Evolutionary conservation across 2,329 filamentous ascomycete genomes (phyloP), one percentile per base, ranked within the genome.

Genomic region (Colletotrichum scovillei): DNA sequence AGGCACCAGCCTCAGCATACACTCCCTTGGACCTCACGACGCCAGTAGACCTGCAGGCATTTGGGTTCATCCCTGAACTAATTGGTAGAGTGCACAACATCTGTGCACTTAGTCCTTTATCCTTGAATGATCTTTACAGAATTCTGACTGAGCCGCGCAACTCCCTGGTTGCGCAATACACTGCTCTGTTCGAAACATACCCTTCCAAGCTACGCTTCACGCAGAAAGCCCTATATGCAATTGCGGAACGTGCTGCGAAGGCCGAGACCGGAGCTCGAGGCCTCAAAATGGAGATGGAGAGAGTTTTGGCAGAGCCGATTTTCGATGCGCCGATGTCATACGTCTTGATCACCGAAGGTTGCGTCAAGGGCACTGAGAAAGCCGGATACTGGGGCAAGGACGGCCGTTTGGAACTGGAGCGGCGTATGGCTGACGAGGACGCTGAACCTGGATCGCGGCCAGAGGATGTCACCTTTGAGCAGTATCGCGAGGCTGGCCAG

Each of bases 131-230:
- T 72, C 90, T 99, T 14, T 91, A 96, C 65, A 92, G 95, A 65
- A 97, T 99, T 74, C 88, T 99, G 52, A 98, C 95, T 0, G 96
- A 98, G 81, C 97, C 97, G 1, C 92, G 94, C 71, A 98, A 98
- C 84, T 94, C 92, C 66, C 88, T 99, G 0, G 88, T 98, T 3
- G 91, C 92, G 59, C 97, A 99, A 83, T 98, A 98, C 82, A 93
- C 92, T 22, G 92, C 95, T 3, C 90, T 98, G 1, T 98, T 98
- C 80, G 90, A 93, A 69, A 92, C 90, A 1, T 92, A 91, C 74
- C 93, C 97, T 0, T 95, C 93, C 67, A 92, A 94, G 60, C 86
- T 99, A 3, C 91, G 90, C 76, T 97, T 98, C 83, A 98, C 96
- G 0, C 92, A 91, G 4, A 91, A 91, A 7, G 93, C 96, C 0